Evolutionary conservation across 1,139 yeast genomes (phyloP).

Genomic region (Pichia cactophila): DNA sequence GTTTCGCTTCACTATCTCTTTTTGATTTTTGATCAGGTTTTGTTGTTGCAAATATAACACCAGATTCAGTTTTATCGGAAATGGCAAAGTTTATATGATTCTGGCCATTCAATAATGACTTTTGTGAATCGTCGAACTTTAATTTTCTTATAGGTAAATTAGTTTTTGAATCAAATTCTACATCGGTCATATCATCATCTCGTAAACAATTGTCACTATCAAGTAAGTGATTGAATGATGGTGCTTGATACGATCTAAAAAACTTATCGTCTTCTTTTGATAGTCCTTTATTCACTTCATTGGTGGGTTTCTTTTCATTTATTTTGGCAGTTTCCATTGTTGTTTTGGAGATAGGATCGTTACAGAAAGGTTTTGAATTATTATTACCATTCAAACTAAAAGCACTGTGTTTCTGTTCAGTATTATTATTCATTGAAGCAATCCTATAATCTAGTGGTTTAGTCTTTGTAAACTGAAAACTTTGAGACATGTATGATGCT

Average conservation of each 20-base stretch:
- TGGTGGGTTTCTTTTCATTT: neutral
- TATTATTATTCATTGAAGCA: too few species aligned
- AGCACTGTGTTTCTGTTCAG: too few species aligned
- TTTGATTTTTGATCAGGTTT: constrained; percentile 3
- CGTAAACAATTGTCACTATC: neutral
- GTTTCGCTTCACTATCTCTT: constrained; percentile 23
- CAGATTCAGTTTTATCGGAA: constrained; percentile 6
- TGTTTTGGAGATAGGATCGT: too few species aligned
- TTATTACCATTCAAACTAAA: too few species aligned
- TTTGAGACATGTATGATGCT: too few species aligned
- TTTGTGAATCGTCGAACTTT: constrained; percentile 27
- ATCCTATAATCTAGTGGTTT: too few species aligned
- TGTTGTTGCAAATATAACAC: constrained; percentile 5
- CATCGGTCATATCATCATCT: constrained; percentile 19
- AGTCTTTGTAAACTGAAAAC: too few species aligned
- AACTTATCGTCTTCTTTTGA: constrained; percentile 8
- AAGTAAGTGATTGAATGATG: constrained; percentile 5
- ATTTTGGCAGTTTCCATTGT: too few species aligned
- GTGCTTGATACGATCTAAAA: constrained; percentile 12
- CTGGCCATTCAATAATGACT: constrained; percentile 1
- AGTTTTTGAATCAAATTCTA: constrained; percentile 32
- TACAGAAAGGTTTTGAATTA: neutral
- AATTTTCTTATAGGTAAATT: constrained; percentile 32
- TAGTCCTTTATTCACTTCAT: too few species aligned
- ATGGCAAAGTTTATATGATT: constrained; percentile 6